phyloP scores from a whole-genome alignment of 495 filamentous ascomycete species.

The Beverwykella pulmonaria region DNA sequence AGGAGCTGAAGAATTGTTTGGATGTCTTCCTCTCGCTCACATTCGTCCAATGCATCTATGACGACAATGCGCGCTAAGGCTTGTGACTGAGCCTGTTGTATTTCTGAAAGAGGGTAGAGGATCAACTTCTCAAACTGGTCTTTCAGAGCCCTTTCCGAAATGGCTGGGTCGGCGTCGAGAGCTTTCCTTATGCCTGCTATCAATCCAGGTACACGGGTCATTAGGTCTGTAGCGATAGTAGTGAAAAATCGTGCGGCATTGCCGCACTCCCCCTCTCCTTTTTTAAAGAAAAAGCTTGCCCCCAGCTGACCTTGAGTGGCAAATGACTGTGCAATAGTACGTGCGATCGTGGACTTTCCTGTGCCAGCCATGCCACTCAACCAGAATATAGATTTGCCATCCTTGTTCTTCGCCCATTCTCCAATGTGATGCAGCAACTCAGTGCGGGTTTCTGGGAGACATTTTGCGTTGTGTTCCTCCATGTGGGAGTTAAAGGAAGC shows the following conservation, averaged over 20 bases:
- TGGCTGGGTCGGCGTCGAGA: background rate
- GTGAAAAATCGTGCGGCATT: background rate
- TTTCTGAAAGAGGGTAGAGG: background rate
- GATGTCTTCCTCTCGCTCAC: slow-evolving; percentile 1
- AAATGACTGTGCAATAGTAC: background rate
- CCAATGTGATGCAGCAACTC: slow-evolving; percentile 4
- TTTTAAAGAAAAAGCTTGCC: slow-evolving; percentile 1
- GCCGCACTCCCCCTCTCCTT: background rate
- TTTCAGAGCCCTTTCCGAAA: background rate
- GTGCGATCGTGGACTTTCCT: background rate
- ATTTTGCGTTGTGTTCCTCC: slow-evolving; percentile 8
- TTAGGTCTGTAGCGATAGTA: background rate
- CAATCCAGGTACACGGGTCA: background rate
- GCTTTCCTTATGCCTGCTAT: background rate
- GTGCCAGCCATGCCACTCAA: background rate
- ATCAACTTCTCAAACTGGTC: slow-evolving; percentile 2
- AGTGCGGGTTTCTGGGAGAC: background rate
- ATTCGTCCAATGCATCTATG: background rate
- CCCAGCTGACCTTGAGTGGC: background rate
- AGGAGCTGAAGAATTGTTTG: background rate
- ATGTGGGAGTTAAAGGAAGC: background rate
- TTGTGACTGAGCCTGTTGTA: background rate
- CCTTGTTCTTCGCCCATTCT: slow-evolving; percentile 12
- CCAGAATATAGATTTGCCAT: slow-evolving; percentile 23
- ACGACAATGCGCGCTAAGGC: background rate